These are phyloP conservation scores for Sporisorium iseilematis-ciliati DNA, from an alignment of 1,284 basidiomycete genomes.

Conservation along the genomic window DNA sequence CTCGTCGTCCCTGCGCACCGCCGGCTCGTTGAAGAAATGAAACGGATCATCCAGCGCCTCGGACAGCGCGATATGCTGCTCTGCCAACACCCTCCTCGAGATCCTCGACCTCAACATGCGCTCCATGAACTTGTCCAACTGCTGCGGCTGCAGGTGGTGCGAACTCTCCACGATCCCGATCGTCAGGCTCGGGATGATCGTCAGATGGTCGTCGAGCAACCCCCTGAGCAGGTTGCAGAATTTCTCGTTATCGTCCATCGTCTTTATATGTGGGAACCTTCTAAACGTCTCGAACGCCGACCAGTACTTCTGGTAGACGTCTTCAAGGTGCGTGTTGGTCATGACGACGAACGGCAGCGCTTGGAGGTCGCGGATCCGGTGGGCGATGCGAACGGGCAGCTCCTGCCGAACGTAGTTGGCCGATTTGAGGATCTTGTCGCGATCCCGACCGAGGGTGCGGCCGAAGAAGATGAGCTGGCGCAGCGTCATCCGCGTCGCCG, in stretches of 20 bases:
- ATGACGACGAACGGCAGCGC: conserved; percentile 87
- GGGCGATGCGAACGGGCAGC: conserved; percentile 86
- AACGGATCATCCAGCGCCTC: conserved; percentile 71
- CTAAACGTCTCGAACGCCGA: conserved; percentile 75
- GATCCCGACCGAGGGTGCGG: conserved; percentile 52
- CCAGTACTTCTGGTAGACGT: conserved; percentile 79
- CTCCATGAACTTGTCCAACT: conserved; percentile 87
- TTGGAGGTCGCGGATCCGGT: conserved; percentile 87
- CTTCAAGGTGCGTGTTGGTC: conserved; percentile 84
- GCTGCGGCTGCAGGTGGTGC: conserved; percentile 81
- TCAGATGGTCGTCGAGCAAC: conserved; percentile 79
- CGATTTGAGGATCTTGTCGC: conserved; percentile 71
- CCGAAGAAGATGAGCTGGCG: conserved; percentile 79
- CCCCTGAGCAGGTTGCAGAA: conserved; percentile 81
- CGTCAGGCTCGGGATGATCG: conserved; percentile 55
- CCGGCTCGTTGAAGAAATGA: conserved; percentile 58
- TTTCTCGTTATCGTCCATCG: conserved; percentile 79
- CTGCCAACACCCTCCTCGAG: conserved; percentile 86
- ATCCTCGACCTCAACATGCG: conserved; percentile 91
- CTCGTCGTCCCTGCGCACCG: conserved; percentile 11
- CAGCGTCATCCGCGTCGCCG: conserved; percentile 80
- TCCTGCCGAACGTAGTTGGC: conserved; percentile 91
- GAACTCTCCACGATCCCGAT: conserved; percentile 72
- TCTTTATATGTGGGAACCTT: conserved; percentile 80
- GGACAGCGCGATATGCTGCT: conserved; percentile 88